These are phyloP conservation scores for Chlorophyllum brunneum DNA, from an alignment of 768 basidiomycete species.

Conservation along the genomic window DNA sequence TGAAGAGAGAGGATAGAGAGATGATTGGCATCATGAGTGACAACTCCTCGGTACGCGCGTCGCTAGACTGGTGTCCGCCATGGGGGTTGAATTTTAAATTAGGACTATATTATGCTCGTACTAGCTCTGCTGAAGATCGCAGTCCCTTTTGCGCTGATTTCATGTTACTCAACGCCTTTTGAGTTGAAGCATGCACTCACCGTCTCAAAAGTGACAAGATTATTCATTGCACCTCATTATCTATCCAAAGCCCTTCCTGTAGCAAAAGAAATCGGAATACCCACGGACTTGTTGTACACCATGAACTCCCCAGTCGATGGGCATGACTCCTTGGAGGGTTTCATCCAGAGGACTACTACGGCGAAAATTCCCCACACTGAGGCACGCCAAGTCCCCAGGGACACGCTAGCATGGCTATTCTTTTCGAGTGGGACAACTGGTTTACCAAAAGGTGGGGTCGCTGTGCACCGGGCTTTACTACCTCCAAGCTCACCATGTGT, in stretches of 20 bases:
- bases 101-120: constrained; percentile 30
- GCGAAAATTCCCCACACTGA: constrained; percentile 34
- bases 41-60: constrained; percentile 54
- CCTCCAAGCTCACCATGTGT: background rate
- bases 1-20: constrained; percentile 42
- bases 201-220: constrained; percentile 26
- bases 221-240: constrained; percentile 30
- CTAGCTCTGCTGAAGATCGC: constrained; percentile 27
- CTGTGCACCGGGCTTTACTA: background rate
- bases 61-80: too few relatives aligned
- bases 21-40: constrained; percentile 67
- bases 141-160: constrained; percentile 30
- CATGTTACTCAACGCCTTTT: constrained; percentile 32
- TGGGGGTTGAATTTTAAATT: constrained; percentile 12
- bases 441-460: constrained; percentile 56
- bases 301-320: constrained; percentile 33
- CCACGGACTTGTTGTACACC: constrained; percentile 43
- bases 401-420: constrained; percentile 63
- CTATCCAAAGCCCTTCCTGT: constrained; percentile 25
- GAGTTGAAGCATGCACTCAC: constrained; percentile 30
- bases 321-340: constrained; percentile 34
- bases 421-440: constrained; percentile 81
- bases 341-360: constrained; percentile 35
- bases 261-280: constrained; percentile 28
- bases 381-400: constrained; percentile 39